These are phyloP conservation scores for Exophiala xenobiotica DNA, from an alignment of 2,329 filamentous ascomycete species.

Conservation along the genomic window DNA sequence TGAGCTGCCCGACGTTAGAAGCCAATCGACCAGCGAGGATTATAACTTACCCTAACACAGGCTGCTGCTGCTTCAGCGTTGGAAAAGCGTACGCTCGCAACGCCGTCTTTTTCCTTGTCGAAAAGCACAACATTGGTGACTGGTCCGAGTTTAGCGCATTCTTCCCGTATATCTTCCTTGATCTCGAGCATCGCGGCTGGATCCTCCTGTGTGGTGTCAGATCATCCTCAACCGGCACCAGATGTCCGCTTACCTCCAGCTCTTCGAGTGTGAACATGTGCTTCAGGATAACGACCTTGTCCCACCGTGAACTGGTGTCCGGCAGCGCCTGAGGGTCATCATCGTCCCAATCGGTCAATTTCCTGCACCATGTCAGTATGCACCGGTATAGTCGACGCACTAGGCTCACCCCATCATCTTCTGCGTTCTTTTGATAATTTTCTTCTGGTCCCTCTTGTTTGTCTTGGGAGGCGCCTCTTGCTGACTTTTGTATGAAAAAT, in stretches of 20 bases:
- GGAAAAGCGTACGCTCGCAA: constrained; percentile 80
- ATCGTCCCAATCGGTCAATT: constrained; percentile 93
- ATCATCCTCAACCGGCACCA: neutral
- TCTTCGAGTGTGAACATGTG: constrained; percentile 90
- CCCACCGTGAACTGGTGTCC: constrained; percentile 60
- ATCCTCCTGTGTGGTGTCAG: constrained; percentile 59
- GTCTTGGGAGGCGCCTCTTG: constrained; percentile 61
- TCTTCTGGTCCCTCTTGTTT: constrained; percentile 69
- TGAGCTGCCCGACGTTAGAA: constrained; percentile 48
- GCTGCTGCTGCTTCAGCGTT: constrained; percentile 67
- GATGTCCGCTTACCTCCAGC: constrained; percentile 57
- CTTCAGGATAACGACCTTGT: constrained; percentile 82
- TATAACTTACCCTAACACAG: constrained; percentile 58
- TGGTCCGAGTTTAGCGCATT: constrained; percentile 79
- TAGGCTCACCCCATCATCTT: constrained; percentile 67
- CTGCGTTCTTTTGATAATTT: constrained; percentile 87
- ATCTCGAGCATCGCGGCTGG: constrained; percentile 81
- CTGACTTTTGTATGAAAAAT: constrained; percentile 87
- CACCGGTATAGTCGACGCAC: constrained; percentile 1
- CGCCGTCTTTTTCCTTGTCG: constrained; percentile 79
- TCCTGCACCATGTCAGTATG: constrained; percentile 51
- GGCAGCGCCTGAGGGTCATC: constrained; percentile 67
- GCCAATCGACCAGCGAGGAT: neutral
- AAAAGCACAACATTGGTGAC: constrained; percentile 91
- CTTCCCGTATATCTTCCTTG: constrained; percentile 89